These are phyloP conservation scores for Xylaria polymorpha DNA, from an alignment of 2,329 filamentous ascomycete genomes.

Conservation along the genomic window DNA sequence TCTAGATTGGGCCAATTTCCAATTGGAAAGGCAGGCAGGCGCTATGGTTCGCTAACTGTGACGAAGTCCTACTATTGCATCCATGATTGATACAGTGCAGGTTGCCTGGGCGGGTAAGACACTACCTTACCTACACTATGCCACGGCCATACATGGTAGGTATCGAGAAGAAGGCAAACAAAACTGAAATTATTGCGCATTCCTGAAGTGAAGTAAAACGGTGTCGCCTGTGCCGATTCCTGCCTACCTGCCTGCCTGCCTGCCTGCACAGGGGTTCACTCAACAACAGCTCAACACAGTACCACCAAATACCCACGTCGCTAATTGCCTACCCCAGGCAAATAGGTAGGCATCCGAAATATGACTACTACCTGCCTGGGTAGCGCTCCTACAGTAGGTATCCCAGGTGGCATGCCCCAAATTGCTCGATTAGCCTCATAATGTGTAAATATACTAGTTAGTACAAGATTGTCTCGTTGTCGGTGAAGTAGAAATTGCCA, in stretches of 20 bases:
- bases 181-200: conserved; percentile 29
- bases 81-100: conserved; percentile 33
- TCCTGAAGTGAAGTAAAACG: conserved; percentile 21
- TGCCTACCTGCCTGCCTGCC: background rate
- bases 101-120: conserved; percentile 13
- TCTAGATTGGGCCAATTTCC: conserved; percentile 29
- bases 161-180: conserved; percentile 28
- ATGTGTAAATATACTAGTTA: conserved; percentile 1
- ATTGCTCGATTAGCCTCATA: conserved; percentile 5
- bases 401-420: conserved; percentile 11
- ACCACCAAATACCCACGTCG: conserved; percentile 2
- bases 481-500: conserved; percentile 30
- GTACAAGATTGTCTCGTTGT: conserved; percentile 3
- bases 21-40: conserved; percentile 13
- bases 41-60: conserved; percentile 29
- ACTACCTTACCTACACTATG: conserved; percentile 11
- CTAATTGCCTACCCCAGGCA: conserved; percentile 8
- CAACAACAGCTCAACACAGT: conserved; percentile 6
- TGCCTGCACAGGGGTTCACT: conserved; percentile 9
- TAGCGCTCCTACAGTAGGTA: too few species aligned
- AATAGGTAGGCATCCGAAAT: conserved; percentile 9
- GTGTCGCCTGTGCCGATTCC: conserved; percentile 5
- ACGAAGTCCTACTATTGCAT: conserved; percentile 22
- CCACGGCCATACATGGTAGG: background rate
- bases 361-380: background rate